Percentiles rank a stretch among this genome's conserved stretches.
These are phyloP conservation scores for Arabidopsis arenosa DNA, from an alignment of 345 rosid species.

Conservation along the genomic window DNA sequence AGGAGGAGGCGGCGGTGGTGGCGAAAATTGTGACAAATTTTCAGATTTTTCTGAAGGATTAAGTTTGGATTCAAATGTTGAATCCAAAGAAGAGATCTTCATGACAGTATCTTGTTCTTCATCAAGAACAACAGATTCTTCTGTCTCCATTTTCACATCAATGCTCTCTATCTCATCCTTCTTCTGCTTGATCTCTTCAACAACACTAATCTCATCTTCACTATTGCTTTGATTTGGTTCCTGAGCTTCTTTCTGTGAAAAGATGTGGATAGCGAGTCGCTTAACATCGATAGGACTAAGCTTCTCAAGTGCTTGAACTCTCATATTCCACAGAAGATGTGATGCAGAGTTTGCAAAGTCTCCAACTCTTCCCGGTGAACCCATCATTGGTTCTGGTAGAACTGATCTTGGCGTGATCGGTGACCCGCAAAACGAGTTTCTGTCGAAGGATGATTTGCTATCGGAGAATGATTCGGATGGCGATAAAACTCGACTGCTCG, in stretches of 20 bases:
- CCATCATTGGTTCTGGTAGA: slow-evolving; percentile 44
- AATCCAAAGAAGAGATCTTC: slow-evolving; percentile 30
- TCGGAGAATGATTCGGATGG: slow-evolving; percentile 51
- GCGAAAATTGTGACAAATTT: not conserved
- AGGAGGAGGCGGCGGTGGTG: slow-evolving; percentile 29
- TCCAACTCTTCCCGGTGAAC: slow-evolving; percentile 36
- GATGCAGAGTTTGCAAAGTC: slow-evolving; percentile 50
- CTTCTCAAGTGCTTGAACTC: slow-evolving; percentile 77
- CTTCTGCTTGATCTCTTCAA: slow-evolving; percentile 32
- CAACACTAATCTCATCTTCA: slow-evolving; percentile 42
- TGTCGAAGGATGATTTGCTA: slow-evolving; percentile 50
- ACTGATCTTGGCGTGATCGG: slow-evolving; percentile 55
- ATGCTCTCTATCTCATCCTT: slow-evolving; percentile 32
- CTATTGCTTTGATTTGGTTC: slow-evolving; percentile 38
- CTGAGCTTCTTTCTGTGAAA: slow-evolving; percentile 48
- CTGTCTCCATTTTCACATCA: slow-evolving; percentile 33
- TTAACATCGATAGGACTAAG: slow-evolving; percentile 71
- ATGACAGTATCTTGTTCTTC: slow-evolving; percentile 29
- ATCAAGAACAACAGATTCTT: slow-evolving; percentile 32
- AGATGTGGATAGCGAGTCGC: slow-evolving; percentile 59
- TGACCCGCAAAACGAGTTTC: slow-evolving; percentile 48
- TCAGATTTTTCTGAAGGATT: slow-evolving; percentile 7
- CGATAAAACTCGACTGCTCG: slow-evolving; percentile 37
- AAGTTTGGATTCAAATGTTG: slow-evolving; percentile 32
- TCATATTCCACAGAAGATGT: slow-evolving; percentile 50